Evolutionary conservation across 805 yeast species (phyloP), one percentile per base, ranked within the genome.

Genomic region (Metschnikowia picachoensis): DNA sequence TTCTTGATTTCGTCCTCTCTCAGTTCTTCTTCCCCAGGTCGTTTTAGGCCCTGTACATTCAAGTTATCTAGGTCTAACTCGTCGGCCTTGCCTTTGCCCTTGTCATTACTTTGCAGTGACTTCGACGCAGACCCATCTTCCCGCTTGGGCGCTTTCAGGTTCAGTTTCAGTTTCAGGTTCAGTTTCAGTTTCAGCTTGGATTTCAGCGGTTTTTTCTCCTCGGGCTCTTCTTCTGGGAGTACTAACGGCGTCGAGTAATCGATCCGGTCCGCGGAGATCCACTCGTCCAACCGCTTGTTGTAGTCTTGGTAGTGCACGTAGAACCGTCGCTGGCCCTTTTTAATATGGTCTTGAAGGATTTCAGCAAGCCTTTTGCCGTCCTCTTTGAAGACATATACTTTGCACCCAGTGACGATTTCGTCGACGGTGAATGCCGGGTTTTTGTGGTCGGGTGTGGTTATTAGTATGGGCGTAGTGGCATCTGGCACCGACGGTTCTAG

Each of bases 231-330:
- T 52, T 78, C 81, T 0, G 97, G 97, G 52, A 81, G 71, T 15
- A 78, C 78, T 46, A 92, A 79, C 0, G 88, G 88, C 45, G 81
- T 71, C n/a, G 74, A 70, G 44, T 82, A 76, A 61, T 89, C 87
- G 10, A 94, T 82, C 43, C 95, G 75, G 32, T 81, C 83, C 4
- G 79, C 73, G 16, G 77, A 73, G 7, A 94, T 80, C 98, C 98
- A 92, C 65, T 94, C 99, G 69, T 94, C 99, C 56, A 94, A 76
- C 65, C 99, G 85, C 51, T 94, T 94, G 72, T 94, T 94, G 73
- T 84, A 94, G 56, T 91, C 96, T 43, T 82, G 88, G 68, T 90
- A 94, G 65, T 94, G 99, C 29, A 94, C 96, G 62, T 94, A 94
- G 64, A 85, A 91, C 53, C 80, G 87, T 30, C 82, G 80, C 50